A percentile compares a stretch with the other conserved stretches of the same genome.
Evolutionary conservation across 2,329 filamentous ascomycete genomes (phyloP).

Genomic region (Fusarium hostae): DNA sequence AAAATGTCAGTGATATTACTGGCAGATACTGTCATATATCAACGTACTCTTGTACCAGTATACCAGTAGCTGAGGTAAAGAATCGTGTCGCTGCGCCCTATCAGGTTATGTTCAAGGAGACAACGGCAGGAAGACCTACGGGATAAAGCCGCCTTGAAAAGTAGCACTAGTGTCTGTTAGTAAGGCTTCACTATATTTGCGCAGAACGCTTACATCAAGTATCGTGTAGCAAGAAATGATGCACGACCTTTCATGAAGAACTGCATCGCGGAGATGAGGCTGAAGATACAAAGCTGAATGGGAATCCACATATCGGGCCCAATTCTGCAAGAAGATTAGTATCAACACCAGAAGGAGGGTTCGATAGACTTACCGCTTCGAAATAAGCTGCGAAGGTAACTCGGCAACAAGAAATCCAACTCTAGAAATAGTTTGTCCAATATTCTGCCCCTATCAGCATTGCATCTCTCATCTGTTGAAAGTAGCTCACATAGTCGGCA

Average conservation of each 20-base stretch:
- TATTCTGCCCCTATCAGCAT: background rate
- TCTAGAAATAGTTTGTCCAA: conserved; percentile 26
- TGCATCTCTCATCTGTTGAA: rapidly evolving
- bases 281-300: conserved; percentile 55
- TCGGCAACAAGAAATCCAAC: conserved; percentile 27
- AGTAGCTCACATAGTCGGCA: conserved; percentile 7
- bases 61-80: background rate
- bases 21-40: too few relatives aligned
- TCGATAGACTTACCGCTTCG: background rate
- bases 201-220: too few relatives aligned
- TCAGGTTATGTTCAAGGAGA: too few relatives aligned
- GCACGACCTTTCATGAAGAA: conserved; percentile 48
- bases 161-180: too few relatives aligned
- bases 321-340: conserved; percentile 18
- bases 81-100: too few relatives aligned
- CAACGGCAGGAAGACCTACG: too few relatives aligned
- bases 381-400: conserved; percentile 16
- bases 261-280: conserved; percentile 48
- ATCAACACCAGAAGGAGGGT: too few relatives aligned
- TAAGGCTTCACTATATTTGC: too few relatives aligned
- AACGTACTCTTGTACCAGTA: background rate
- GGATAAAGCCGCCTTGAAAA: background rate
- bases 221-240: conserved; percentile 46
- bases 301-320: conserved; percentile 64
- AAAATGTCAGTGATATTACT: too few relatives aligned